A percentile compares a stretch with the other conserved stretches of the same genome.
phyloP scores from a whole-genome alignment of 805 yeast genomes.

The Saccharomyces paradoxus region DNA sequence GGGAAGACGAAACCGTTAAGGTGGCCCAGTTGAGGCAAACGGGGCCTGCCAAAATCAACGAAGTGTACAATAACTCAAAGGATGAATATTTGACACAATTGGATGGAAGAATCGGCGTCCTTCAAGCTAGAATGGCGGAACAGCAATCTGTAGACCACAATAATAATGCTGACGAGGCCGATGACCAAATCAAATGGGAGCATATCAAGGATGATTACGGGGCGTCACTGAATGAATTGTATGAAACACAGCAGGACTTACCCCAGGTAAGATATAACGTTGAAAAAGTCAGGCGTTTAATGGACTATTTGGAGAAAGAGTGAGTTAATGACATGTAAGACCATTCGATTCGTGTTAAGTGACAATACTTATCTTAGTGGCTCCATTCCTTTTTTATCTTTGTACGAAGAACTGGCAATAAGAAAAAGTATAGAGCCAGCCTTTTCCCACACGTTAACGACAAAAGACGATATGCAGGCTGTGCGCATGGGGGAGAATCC shows the following conservation, averaged over 20 bases:
- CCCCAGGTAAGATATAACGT: constrained; percentile 24
- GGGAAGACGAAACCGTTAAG: constrained; percentile 54
- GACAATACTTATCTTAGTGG: background rate
- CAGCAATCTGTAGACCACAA: constrained; percentile 1
- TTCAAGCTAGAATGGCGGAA: constrained; percentile 1
- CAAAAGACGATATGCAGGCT: background rate
- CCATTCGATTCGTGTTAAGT: background rate
- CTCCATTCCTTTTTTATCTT: background rate
- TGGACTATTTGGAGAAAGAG: constrained; percentile 15
- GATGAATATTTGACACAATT: constrained; percentile 26
- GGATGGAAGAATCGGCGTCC: constrained; percentile 10
- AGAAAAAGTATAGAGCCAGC: background rate
- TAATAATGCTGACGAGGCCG: background rate
- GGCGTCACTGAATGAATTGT: constrained; percentile 8
- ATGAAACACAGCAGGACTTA: constrained; percentile 10
- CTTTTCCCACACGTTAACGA: background rate
- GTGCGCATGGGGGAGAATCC: background rate
- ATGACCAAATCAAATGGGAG: constrained; percentile 2
- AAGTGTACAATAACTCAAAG: constrained; percentile 25
- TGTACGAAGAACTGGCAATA: background rate
- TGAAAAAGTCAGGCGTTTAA: constrained; percentile 24
- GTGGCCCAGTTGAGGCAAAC: constrained; percentile 48
- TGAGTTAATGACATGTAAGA: background rate
- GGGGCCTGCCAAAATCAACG: constrained; percentile 39
- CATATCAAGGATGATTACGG: constrained; percentile 5